Evolutionary conservation across 2,329 filamentous ascomycete species (phyloP).

Genomic region (Fusarium ambrosium): DNA sequence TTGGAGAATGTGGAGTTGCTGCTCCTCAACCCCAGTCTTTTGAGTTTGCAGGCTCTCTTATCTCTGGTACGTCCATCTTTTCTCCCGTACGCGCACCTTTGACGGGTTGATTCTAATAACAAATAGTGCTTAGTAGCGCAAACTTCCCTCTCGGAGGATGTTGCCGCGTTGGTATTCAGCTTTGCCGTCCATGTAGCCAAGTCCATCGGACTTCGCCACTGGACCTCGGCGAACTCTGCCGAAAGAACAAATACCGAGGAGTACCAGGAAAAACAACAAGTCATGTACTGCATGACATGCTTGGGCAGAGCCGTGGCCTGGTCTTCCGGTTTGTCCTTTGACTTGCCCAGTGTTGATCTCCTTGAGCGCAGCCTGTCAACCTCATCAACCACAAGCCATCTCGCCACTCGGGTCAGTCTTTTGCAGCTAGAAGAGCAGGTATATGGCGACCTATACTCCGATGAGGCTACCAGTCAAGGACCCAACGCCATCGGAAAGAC

Average conservation of each 20-base stretch:
- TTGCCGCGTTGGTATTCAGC: conserved; percentile 13
- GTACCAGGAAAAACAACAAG: conserved; percentile 3
- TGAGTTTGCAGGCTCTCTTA: conserved; percentile 9
- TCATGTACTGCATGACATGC: conserved; percentile 18
- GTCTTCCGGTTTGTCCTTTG: conserved; percentile 10
- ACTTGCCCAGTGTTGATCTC: not conserved
- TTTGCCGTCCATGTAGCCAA: conserved; percentile 18
- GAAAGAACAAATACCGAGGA: not conserved
- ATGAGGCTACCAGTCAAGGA: not conserved
- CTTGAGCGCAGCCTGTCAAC: conserved; percentile 6
- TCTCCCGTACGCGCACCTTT: too few species aligned
- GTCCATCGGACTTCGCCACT: conserved; percentile 16
- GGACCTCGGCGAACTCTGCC: not conserved
- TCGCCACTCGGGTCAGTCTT: not conserved
- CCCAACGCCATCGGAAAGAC: not conserved
- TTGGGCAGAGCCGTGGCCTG: conserved; percentile 9
- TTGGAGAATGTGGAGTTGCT: conserved; percentile 20
- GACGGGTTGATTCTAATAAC: not conserved
- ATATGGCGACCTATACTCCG: conserved; percentile 4
- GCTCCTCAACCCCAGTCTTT: conserved; percentile 9
- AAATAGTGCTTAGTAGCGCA: conserved; percentile 9
- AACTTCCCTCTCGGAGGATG: conserved; percentile 17
- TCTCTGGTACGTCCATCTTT: conserved; percentile 8
- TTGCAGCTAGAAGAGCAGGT: conserved; percentile 10
- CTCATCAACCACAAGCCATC: not conserved